Conservation (phyloP, 2,329 filamentous ascomycete genomes). For the Xylaria sp. region DNA sequence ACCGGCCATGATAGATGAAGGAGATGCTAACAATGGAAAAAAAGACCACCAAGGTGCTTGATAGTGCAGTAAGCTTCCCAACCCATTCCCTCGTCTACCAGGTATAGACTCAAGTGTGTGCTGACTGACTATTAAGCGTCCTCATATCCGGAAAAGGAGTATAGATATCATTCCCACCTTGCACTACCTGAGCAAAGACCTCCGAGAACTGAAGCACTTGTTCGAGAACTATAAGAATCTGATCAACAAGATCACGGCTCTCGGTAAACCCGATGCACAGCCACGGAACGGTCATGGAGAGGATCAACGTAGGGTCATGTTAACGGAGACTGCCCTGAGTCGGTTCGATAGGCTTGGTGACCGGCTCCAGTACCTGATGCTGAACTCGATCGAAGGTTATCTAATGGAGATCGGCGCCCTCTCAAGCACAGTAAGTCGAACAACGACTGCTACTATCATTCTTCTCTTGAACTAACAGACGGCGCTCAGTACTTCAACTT, state of each 20-base stretch:
- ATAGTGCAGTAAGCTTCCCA: conserved; percentile 41
- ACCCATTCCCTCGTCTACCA: not conserved
- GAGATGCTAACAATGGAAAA: conserved; percentile 23
- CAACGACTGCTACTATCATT: not conserved
- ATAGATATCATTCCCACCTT: conserved; percentile 61
- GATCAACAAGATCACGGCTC: conserved; percentile 61
- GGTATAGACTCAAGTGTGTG: not conserved
- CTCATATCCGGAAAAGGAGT: conserved; percentile 48
- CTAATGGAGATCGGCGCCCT: conserved; percentile 73
- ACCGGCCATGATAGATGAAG: not conserved
- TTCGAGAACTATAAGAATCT: conserved; percentile 66
- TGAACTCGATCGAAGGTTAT: conserved; percentile 66
- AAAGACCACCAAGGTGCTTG: conserved; percentile 45
- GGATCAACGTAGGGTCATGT: conserved; percentile 35
- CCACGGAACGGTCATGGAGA: conserved; percentile 11
- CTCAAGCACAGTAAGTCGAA: conserved; percentile 64
- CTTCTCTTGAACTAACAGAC: not conserved
- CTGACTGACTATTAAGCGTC: conserved; percentile 33
- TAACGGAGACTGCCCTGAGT: conserved; percentile 55
- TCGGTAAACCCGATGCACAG: conserved; percentile 37
- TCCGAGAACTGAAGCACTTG: conserved; percentile 64
- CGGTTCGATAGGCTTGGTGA: conserved; percentile 66
- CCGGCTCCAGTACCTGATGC: conserved; percentile 63
- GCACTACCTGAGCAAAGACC: conserved; percentile 65
- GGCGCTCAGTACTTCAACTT: conserved; percentile 73